Evolutionary conservation across 345 rosid species (phyloP), one percentile per base, ranked within the genome.

Genomic region (Cardamine chenopodiifolia): DNA sequence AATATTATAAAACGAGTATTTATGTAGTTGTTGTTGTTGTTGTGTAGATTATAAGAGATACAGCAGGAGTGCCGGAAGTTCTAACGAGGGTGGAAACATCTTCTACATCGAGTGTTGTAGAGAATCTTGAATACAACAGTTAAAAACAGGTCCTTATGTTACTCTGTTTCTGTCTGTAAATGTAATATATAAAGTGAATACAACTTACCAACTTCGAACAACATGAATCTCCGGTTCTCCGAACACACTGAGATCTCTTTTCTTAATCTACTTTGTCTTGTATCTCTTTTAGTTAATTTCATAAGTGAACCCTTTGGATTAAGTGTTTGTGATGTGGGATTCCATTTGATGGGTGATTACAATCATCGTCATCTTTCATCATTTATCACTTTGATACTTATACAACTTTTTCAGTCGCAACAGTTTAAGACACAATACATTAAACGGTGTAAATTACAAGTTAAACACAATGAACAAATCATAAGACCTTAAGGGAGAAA

Each of bases 1-100:
- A n/a, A n/a, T n/a, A n/a, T n/a, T n/a, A n/a, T n/a, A n/a, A n/a
- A n/a, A n/a, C n/a, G n/a, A n/a, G n/a, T n/a, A n/a, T n/a, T n/a
- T n/a, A n/a, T n/a, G n/a, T n/a, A n/a, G n/a, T n/a, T 39, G 57
- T 69, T 49, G 26, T 62, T 61, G 66, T 66, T 56, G 60, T 81
- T 82, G 56, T 44, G 58, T 88, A 93, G 98, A 89, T 93, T 76
- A 74, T 89, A 47, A 87, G 98, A 71, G 90, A 85, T 78, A 73
- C 88, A 1, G 52, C 85, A 2, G 98, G 98, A 75, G 45, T 84
- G 62, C 96, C 97, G 29, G 97, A 90, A 87, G 97, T 94, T 74
- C 86, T 94, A 60, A 91, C 97, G 29, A 87, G 92, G 84, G 74
- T 87, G 66, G 97, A 88, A 66, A 68, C 82, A 7, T 80, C 91